These are phyloP conservation scores for Coemansia sp. DNA, from an alignment of 192 early-diverging fungal genomes.

Conservation along the genomic window DNA sequence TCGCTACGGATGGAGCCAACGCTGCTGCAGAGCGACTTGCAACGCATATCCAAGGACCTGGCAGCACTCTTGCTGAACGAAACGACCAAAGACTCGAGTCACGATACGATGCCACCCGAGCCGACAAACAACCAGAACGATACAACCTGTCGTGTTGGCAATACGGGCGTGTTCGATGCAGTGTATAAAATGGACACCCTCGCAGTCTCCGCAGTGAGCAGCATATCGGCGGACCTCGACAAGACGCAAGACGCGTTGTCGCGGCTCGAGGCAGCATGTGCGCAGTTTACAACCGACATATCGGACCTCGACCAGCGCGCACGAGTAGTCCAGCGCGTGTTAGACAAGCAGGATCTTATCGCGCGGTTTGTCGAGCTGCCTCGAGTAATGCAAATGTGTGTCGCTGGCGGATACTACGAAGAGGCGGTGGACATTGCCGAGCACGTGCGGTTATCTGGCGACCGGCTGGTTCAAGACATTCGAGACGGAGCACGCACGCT, in stretches of 20 bases:
- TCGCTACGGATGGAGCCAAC: conserved; percentile 51
- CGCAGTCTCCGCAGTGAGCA: conserved; percentile 9
- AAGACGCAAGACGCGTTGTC: conserved; percentile 27
- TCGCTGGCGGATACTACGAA: conserved; percentile 49
- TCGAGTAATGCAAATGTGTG: conserved; percentile 52
- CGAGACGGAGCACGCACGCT: conserved; percentile 33
- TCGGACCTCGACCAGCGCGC: conserved; percentile 33
- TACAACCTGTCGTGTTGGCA: neutral
- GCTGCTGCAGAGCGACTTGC: conserved; percentile 41
- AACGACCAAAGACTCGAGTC: neutral
- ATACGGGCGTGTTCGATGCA: conserved; percentile 22
- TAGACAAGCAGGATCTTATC: conserved; percentile 50
- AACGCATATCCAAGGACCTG: conserved; percentile 48
- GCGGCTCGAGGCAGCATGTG: conserved; percentile 34
- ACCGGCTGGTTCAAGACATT: conserved; percentile 37
- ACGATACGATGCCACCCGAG: neutral
- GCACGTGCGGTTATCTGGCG: conserved; percentile 42
- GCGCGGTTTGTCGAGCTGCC: conserved; percentile 49
- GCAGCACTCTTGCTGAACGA: conserved; percentile 44
- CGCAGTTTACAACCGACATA: conserved; percentile 22
- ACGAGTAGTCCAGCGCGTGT: conserved; percentile 38
- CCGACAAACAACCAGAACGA: neutral
- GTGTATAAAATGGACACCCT: conserved; percentile 23
- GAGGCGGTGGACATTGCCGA: conserved; percentile 50
- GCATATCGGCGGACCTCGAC: conserved; percentile 13